Evolutionary conservation across 2,329 filamentous ascomycete genomes (phyloP).

Genomic region (Ustulina deusta): DNA sequence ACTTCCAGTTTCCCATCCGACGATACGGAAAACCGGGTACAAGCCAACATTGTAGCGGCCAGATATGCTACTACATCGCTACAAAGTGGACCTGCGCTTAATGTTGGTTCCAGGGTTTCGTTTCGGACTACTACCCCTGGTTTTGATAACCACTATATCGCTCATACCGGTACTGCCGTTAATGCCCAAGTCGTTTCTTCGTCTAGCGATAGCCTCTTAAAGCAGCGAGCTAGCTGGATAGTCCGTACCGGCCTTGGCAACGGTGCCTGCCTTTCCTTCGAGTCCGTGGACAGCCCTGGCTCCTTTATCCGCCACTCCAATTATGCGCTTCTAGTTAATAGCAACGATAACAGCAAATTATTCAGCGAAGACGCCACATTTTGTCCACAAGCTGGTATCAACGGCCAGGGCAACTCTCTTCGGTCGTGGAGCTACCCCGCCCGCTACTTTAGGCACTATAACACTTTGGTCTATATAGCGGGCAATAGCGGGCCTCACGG

Average conservation of each 20-base stretch:
- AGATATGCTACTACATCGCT: conserved; percentile 64
- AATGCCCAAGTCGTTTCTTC: conserved; percentile 67
- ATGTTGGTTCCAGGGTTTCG: conserved; percentile 63
- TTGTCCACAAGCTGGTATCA: conserved; percentile 66
- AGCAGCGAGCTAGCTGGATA: conserved; percentile 65
- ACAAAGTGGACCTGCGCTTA: conserved; percentile 61
- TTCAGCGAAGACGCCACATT: conserved; percentile 74
- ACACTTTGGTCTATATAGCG: conserved; percentile 52
- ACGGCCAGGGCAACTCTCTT: conserved; percentile 62
- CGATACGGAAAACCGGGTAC: conserved; percentile 67
- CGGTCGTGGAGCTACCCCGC: conserved; percentile 71
- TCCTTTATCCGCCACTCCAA: conserved; percentile 68
- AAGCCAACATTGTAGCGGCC: conserved; percentile 71
- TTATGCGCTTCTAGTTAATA: conserved; percentile 63
- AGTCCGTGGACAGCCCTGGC: conserved; percentile 68
- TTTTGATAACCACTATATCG: conserved; percentile 65
- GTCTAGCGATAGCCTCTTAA: conserved; percentile 61
- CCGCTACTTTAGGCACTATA: conserved; percentile 67
- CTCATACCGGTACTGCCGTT: conserved; percentile 63
- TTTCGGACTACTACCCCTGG: conserved; percentile 66
- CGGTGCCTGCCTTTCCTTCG: conserved; percentile 70
- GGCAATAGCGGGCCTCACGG: conserved; percentile 52
- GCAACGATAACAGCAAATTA: conserved; percentile 66
- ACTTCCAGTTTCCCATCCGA: conserved; percentile 71
- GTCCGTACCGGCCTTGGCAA: conserved; percentile 67